Evolutionary conservation across 108 stramenopile species (phyloP).

Genomic region (Mediolabrus comicus): DNA sequence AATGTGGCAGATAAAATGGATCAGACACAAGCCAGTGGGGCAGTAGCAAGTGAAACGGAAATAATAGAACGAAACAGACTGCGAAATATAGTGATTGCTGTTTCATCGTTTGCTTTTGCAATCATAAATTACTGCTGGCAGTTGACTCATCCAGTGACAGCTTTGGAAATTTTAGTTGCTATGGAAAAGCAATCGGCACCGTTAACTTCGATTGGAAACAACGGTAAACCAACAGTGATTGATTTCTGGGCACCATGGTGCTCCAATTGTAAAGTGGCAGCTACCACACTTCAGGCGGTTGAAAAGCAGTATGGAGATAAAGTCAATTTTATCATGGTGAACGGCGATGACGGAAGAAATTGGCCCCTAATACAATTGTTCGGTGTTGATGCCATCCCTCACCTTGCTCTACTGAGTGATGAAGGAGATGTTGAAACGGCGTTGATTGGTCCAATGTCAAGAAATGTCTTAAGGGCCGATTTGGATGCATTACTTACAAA

Average conservation of each 20-base stretch:
- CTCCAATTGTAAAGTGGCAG: slow-evolving; percentile 71
- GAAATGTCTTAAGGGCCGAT: slow-evolving; percentile 62
- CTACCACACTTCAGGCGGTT: slow-evolving; percentile 61
- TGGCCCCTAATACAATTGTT: slow-evolving; percentile 74
- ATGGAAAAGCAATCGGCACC: slow-evolving; percentile 71
- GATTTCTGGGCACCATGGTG: slow-evolving; percentile 91
- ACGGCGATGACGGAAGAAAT: slow-evolving; percentile 53
- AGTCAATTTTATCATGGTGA: slow-evolving; percentile 82
- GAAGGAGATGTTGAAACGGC: slow-evolving; percentile 84
- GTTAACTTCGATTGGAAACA: slow-evolving; percentile 59
- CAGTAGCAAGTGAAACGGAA: background rate
- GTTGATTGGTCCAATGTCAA: slow-evolving; percentile 78
- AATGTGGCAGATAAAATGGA: background rate
- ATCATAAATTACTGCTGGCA: slow-evolving; percentile 66
- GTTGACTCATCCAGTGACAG: slow-evolving; percentile 70
- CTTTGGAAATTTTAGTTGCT: slow-evolving; percentile 54
- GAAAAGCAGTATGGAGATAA: slow-evolving; percentile 67
- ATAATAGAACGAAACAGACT: slow-evolving; percentile 17
- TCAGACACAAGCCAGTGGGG: background rate
- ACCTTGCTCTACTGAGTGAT: slow-evolving; percentile 64
- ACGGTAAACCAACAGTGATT: slow-evolving; percentile 75
- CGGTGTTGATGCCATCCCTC: slow-evolving; percentile 86
- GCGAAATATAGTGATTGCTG: slow-evolving; percentile 61
- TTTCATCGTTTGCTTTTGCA: slow-evolving; percentile 56
- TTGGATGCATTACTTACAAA: slow-evolving; percentile 69